Evolutionary conservation across 2,329 filamentous ascomycete species (phyloP), one percentile per base, ranked within the genome.

Genomic region (Onygenales sp.): DNA sequence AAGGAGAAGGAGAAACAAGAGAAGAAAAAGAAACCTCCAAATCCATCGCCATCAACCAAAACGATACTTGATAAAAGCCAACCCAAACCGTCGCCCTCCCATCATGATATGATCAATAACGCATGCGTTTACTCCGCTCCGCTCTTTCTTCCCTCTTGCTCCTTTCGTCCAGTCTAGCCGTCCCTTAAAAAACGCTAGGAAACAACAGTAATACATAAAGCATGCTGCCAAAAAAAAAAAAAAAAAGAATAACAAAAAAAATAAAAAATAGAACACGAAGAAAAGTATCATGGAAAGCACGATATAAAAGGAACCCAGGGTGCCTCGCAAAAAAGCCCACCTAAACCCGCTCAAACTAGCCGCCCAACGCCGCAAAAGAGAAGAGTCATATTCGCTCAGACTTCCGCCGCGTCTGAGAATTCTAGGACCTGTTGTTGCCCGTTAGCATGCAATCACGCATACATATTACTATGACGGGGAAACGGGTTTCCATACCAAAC

Each of bases 401-500:
- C 33, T 13, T 51, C 42, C 36, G 21, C 3, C 21, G 27, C 44
- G 13, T 50, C 27, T 47, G 45, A 53, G 31, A 58, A 46, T 10
- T 58, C 51, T 21, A 58, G 43, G n/a, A 58, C 49, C 57, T 58
- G 32, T 53, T 43, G 39, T 43, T 17, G 7, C 5, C 21, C 13
- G 27, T 43, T 27, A 51, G 43, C 32, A 17, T 39, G 35, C 35
- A 38, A 38, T 13, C 7, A 38, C 35, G 13, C 7, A 38, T 38
- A 38, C 35, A n/a, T n/a, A 39, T 3, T 10, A 39, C 17, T 32
- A 8, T 3, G 7, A 5, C 2, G 14, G n/a, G 17, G 41, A 43
- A 14, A 43, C 14, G 13, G 9, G 9, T 43, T 46, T 52, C 55
- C 76, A 68, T 67, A 90, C 86, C 87, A 95, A 83, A 66, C 93